Evolutionary conservation across 192 early-diverging fungal species (phyloP).

Genomic region (Coemansia erecta): DNA sequence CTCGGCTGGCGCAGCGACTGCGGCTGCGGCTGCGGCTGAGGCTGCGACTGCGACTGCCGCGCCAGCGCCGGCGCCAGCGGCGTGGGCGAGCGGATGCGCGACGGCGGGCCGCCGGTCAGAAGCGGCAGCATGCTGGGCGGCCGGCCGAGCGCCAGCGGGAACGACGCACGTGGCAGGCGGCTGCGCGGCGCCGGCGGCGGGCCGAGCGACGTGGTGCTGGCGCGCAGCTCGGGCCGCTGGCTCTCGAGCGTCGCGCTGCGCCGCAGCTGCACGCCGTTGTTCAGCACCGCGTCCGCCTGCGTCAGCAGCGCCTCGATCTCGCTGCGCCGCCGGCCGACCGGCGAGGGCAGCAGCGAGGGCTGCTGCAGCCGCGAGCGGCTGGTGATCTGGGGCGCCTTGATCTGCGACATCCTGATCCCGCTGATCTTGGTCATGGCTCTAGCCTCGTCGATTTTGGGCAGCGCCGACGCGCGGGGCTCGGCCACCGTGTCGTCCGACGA

Average conservation of each 20-base stretch:
- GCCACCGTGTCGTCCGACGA: not conserved
- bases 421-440: no score
- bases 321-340: slow-evolving; percentile 26
- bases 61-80: slow-evolving; percentile 17
- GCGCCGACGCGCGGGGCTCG: not conserved
- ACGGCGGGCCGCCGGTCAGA: slow-evolving; percentile 9
- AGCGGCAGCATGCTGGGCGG: not conserved
- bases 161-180: slow-evolving; percentile 40
- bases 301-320: slow-evolving; percentile 44
- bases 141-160: slow-evolving; percentile 18
- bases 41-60: slow-evolving; percentile 17
- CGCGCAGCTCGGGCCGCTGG: not conserved
- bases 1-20: not conserved
- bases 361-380: slow-evolving; percentile 11
- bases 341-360: slow-evolving; percentile 4
- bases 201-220: not conserved
- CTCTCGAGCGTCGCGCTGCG: slow-evolving; percentile 5
- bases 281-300: slow-evolving; percentile 46
- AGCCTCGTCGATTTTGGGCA: no score
- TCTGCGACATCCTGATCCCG: no score
- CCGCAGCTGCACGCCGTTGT: slow-evolving; percentile 1
- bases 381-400: no score
- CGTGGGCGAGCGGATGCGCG: slow-evolving; percentile 11
- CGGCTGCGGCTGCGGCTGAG: not conserved
- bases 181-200: not conserved